These are phyloP conservation scores for Erythrobasidium yunnanense DNA, from an alignment of 768 basidiomycete species.

Conservation along the genomic window DNA sequence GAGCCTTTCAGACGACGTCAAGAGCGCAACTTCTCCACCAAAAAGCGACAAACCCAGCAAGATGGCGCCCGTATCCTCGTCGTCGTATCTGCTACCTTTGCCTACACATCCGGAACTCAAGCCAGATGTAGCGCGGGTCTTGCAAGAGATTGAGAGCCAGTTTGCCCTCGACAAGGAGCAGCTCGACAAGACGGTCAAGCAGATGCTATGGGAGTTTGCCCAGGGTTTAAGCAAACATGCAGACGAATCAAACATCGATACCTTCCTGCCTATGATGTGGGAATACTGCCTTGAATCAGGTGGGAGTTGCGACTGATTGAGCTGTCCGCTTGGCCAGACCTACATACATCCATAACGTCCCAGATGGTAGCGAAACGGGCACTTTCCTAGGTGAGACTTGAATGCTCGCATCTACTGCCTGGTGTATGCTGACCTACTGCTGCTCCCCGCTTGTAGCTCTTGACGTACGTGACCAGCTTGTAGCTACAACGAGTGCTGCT, in stretches of 20 bases:
- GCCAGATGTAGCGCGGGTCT: neutral
- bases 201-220: slow-evolving; percentile 70
- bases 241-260: slow-evolving; percentile 31
- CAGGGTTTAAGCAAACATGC: slow-evolving; percentile 68
- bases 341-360: slow-evolving; percentile 88
- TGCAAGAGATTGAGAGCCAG: slow-evolving; percentile 50
- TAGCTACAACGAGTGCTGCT: neutral
- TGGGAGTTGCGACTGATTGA: too few species aligned
- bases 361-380: slow-evolving; percentile 84
- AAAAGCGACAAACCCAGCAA: neutral
- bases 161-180: slow-evolving; percentile 57
- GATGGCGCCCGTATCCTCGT: neutral
- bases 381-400: slow-evolving; percentile 66
- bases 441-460: too few species aligned
- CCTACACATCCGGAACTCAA: neutral
- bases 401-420: too few species aligned
- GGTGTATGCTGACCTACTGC: too few species aligned
- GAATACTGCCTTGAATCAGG: neutral
- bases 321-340: too few species aligned
- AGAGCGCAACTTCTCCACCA: too few species aligned
- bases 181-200: slow-evolving; percentile 59
- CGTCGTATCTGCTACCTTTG: neutral
- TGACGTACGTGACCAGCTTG: too few species aligned
- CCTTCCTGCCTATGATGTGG: slow-evolving; percentile 75
- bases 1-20: too few species aligned